Percentiles rank a stretch among this genome's conserved stretches.
Conservation (phyloP, 805 yeast genomes). For the Ogataea zsoltii region DNA sequence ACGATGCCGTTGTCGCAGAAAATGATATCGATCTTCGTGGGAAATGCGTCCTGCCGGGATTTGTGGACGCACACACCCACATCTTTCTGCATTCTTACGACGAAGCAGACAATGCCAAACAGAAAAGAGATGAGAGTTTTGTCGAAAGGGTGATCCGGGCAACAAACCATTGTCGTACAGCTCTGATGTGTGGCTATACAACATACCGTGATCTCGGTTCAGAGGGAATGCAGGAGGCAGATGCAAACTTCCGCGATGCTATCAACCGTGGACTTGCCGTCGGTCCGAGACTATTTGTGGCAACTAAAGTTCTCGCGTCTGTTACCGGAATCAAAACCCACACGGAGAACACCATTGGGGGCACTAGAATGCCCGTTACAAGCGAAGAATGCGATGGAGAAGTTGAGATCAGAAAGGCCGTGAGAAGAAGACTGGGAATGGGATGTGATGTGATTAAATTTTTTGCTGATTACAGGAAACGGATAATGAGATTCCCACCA, state of each 20-base stretch:
- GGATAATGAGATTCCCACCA: slow-evolving; percentile 32
- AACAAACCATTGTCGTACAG: slow-evolving; percentile 27
- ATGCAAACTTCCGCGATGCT: slow-evolving; percentile 31
- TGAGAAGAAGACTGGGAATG: slow-evolving; percentile 28
- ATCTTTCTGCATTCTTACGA: slow-evolving; percentile 32
- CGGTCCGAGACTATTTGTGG: slow-evolving; percentile 31
- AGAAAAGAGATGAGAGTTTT: slow-evolving; percentile 30
- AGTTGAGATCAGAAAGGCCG: slow-evolving; percentile 28
- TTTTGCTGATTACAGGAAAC: slow-evolving; percentile 30
- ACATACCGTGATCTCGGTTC: slow-evolving; percentile 34
- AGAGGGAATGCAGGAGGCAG: slow-evolving; percentile 32
- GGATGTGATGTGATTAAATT: slow-evolving; percentile 32
- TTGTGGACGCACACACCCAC: slow-evolving; percentile 34
- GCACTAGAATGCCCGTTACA: slow-evolving; percentile 24
- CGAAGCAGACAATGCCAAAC: slow-evolving; percentile 28
- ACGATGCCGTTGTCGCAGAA: slow-evolving; percentile 3
- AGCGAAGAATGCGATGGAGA: slow-evolving; percentile 32
- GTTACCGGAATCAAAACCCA: slow-evolving; percentile 25
- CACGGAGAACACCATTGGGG: slow-evolving; percentile 28
- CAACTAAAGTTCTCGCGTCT: slow-evolving; percentile 29
- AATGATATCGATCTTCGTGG: slow-evolving; percentile 28
- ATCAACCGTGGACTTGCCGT: slow-evolving; percentile 28
- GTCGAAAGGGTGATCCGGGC: slow-evolving; percentile 31
- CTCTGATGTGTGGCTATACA: slow-evolving; percentile 30
- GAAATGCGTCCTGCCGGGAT: slow-evolving; percentile 28